Percentiles rank a stretch among this genome's conserved stretches.
These are phyloP conservation scores for Coemansia nantahalensis DNA, from an alignment of 192 early-diverging fungal genomes.

Conservation along the genomic window DNA sequence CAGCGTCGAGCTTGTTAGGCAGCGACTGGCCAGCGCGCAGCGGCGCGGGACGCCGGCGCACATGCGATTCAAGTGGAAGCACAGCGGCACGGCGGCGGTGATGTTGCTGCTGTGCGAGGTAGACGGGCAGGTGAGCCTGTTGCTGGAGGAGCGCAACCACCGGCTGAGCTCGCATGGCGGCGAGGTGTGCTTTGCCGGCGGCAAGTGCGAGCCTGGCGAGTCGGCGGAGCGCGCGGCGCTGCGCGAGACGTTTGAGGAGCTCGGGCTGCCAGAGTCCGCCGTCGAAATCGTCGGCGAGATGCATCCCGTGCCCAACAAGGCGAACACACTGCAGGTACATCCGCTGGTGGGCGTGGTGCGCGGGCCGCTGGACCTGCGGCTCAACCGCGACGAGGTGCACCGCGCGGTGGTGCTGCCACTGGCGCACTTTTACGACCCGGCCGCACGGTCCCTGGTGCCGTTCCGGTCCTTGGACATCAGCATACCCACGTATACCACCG, in stretches of 20 bases:
- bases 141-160: conserved; percentile 74
- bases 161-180: conserved; percentile 71
- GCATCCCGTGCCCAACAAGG: conserved; percentile 61
- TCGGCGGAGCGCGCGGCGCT: conserved; percentile 65
- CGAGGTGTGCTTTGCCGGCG: conserved; percentile 78
- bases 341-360: conserved; percentile 61
- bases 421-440: conserved; percentile 58
- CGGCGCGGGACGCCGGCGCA: conserved; percentile 1
- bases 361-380: conserved; percentile 28
- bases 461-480: conserved; percentile 56
- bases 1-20: conserved; percentile 10
- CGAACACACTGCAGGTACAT: conserved; percentile 57
- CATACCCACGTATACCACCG: conserved; percentile 61
- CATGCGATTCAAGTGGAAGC: conserved; percentile 27
- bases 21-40: conserved; percentile 15
- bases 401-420: conserved; percentile 67
- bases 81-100: conserved; percentile 28
- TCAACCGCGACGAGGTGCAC: conserved; percentile 67
- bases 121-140: conserved; percentile 59
- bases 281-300: conserved; percentile 64
- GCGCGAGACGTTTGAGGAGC: conserved; percentile 80
- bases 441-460: conserved; percentile 28
- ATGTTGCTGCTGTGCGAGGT: conserved; percentile 63
- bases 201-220: conserved; percentile 66
- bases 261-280: conserved; percentile 48